These are phyloP conservation scores for Nemania sp. DNA, from an alignment of 2,329 filamentous ascomycete species.

Conservation along the genomic window DNA sequence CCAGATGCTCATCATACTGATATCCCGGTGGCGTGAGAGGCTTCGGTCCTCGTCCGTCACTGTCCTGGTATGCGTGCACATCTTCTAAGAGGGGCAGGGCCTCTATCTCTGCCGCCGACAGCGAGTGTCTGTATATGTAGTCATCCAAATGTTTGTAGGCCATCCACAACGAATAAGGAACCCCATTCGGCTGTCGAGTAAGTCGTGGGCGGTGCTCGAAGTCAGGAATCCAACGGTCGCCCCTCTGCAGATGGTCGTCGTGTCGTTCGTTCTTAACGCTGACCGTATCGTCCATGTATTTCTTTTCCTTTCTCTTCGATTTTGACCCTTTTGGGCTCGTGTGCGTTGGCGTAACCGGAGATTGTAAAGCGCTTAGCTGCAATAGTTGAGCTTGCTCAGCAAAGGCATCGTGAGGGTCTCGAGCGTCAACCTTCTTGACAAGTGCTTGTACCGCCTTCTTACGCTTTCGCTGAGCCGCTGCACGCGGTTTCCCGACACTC, in stretches of 20 bases:
- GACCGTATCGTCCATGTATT: conserved; percentile 18
- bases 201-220: conserved; percentile 10
- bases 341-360: neutral
- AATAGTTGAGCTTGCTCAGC: conserved; percentile 13
- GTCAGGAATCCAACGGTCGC: conserved; percentile 16
- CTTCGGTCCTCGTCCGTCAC: neutral
- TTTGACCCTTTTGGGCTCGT: neutral
- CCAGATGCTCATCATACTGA: conserved; percentile 13
- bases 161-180: conserved; percentile 14
- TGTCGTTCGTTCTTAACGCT: neutral
- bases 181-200: neutral
- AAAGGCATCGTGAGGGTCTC: conserved; percentile 4
- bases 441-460: conserved; percentile 13
- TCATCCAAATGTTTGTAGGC: conserved; percentile 17
- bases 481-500: conserved; percentile 1
- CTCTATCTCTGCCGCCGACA: conserved; percentile 8
- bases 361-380: neutral
- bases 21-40: conserved; percentile 14
- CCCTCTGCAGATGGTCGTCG: conserved; percentile 1
- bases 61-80: conserved; percentile 19
- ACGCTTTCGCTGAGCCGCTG: neutral
- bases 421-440: conserved; percentile 11
- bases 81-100: conserved; percentile 14
- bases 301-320: conserved; percentile 1
- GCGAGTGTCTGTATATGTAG: conserved; percentile 14